Conservation (phyloP, 2,329 filamentous ascomycete species). For the Ceratocystiopsis sp. region DNA sequence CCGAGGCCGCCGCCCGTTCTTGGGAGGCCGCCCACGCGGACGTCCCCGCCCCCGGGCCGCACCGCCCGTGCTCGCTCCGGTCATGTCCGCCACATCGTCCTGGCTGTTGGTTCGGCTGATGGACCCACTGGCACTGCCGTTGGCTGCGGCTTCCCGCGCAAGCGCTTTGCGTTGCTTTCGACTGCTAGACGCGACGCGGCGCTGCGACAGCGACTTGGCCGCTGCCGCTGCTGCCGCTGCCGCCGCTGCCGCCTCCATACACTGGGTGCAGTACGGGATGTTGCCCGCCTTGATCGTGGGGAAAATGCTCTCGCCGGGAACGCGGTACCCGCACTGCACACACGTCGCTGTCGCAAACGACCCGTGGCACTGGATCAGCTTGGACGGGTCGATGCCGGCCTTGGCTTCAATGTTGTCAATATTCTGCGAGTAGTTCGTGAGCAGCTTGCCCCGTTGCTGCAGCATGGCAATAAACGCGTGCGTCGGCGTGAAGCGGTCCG, state of each 20-base stretch:
- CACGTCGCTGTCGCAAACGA: conserved; percentile 89
- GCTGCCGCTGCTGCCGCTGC: neutral
- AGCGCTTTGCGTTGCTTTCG: conserved; percentile 20
- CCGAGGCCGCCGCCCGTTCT: conserved; percentile 16
- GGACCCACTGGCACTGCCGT: neutral
- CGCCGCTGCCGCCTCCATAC: conserved; percentile 30
- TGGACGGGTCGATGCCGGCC: conserved; percentile 64
- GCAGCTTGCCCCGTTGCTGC: conserved; percentile 71
- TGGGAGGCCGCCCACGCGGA: conserved; percentile 15
- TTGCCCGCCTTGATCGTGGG: conserved; percentile 57
- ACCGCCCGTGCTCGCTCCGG: conserved; percentile 6
- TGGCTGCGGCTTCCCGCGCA: neutral
- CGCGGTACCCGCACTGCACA: conserved; percentile 59
- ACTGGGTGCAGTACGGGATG: conserved; percentile 64
- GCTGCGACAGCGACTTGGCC: neutral
- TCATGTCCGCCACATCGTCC: conserved; percentile 9
- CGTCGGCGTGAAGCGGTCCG: conserved; percentile 71
- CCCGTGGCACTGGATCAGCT: conserved; percentile 89
- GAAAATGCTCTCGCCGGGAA: conserved; percentile 63
- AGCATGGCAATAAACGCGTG: conserved; percentile 86
- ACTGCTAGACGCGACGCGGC: neutral
- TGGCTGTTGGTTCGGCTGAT: conserved; percentile 6
- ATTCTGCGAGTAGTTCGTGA: conserved; percentile 97
- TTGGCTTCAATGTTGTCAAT: conserved; percentile 90
- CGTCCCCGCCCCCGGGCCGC: conserved; percentile 5